Evolutionary conservation across 441 rosid species (phyloP).

Genomic region (Breynia disticha): DNA sequence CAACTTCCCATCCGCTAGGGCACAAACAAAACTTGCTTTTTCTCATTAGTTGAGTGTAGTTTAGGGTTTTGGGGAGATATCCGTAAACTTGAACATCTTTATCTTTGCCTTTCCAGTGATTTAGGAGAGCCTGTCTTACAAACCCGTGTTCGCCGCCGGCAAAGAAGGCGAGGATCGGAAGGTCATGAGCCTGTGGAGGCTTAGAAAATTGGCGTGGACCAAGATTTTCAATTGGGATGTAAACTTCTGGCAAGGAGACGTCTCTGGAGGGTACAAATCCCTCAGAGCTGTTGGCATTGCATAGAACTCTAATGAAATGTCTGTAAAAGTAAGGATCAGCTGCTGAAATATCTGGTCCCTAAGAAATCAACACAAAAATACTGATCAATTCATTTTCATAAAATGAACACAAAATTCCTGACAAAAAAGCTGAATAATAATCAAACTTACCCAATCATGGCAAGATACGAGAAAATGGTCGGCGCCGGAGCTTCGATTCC

Average conservation of each 20-base stretch:
- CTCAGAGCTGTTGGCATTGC: slow-evolving; percentile 78
- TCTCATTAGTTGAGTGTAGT: slow-evolving; percentile 51
- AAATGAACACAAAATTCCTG: too few species aligned
- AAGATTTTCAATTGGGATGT: slow-evolving; percentile 21
- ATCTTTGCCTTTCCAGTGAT: slow-evolving; percentile 52
- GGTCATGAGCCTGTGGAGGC: slow-evolving; percentile 20
- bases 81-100: slow-evolving; percentile 36
- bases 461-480: slow-evolving; percentile 74
- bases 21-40: slow-evolving; percentile 59
- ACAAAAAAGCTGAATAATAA: too few species aligned
- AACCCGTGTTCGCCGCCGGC: slow-evolving; percentile 61
- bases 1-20: slow-evolving; percentile 81
- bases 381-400: too few species aligned
- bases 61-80: slow-evolving; percentile 43
- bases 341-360: slow-evolving; percentile 28
- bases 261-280: slow-evolving; percentile 60
- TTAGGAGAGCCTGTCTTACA: slow-evolving; percentile 37
- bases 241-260: slow-evolving; percentile 62
- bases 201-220: slow-evolving; percentile 13
- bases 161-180: slow-evolving; percentile 56
- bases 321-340: slow-evolving; percentile 46
- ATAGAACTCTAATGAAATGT: slow-evolving; percentile 63
- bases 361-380: not conserved
- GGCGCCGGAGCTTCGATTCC: slow-evolving; percentile 62
- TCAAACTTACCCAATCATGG: slow-evolving; percentile 62